Evolutionary conservation across 2,329 filamentous ascomycete species (phyloP).

Genomic region (Thermochaetoides dissita): DNA sequence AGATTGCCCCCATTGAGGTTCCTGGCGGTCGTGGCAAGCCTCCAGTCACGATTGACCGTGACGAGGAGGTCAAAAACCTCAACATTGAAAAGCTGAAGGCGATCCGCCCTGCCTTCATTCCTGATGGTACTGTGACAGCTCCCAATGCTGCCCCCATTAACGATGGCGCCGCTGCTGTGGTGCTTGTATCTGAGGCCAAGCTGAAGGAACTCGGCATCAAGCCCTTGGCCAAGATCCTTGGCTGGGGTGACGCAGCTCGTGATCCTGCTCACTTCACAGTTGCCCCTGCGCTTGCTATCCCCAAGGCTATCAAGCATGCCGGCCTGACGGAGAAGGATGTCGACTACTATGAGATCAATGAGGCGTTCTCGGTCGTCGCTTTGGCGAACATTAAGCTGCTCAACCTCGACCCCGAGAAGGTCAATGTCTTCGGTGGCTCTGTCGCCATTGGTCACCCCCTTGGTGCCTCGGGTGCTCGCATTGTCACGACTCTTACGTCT

Average conservation of each 20-base stretch:
- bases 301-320: constrained; percentile 94
- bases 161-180: constrained; percentile 82
- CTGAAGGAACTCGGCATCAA: constrained; percentile 83
- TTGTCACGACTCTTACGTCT: constrained; percentile 75
- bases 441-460: constrained; percentile 94
- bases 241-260: constrained; percentile 90
- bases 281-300: constrained; percentile 81
- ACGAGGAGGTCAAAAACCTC: constrained; percentile 94
- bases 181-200: constrained; percentile 88
- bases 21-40: constrained; percentile 85
- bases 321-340: constrained; percentile 63
- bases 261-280: constrained; percentile 93
- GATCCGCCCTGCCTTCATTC: constrained; percentile 72
- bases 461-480: constrained; percentile 84
- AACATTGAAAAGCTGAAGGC: constrained; percentile 70
- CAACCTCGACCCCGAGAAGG: constrained; percentile 63
- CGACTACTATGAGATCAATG: constrained; percentile 97
- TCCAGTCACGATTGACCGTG: constrained; percentile 60
- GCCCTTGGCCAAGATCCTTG: constrained; percentile 89
- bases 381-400: constrained; percentile 94
- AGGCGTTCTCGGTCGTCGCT: constrained; percentile 94
- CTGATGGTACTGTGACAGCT: constrained; percentile 75
- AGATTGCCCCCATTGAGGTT: constrained; percentile 84
- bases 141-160: constrained; percentile 95
- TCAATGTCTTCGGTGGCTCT: constrained; percentile 89